phyloP scores from a whole-genome alignment of 2,329 filamentous ascomycete genomes.

The Cladosporium halotolerans region DNA sequence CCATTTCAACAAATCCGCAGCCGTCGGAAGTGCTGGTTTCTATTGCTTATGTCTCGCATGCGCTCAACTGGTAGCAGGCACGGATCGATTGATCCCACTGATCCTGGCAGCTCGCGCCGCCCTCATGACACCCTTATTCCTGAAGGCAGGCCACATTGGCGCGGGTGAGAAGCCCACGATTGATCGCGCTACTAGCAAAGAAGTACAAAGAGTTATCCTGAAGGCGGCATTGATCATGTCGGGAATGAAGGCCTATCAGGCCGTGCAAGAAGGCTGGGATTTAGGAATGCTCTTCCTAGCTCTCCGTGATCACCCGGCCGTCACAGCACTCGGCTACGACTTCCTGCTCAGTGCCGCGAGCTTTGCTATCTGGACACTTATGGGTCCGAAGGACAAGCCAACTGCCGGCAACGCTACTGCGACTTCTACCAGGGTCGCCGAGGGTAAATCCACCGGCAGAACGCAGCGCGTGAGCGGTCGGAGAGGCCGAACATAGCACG shows the following conservation, averaged over 20 bases:
- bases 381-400: not conserved
- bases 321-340: constrained; percentile 26
- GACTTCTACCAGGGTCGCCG: not conserved
- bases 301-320: constrained; percentile 27
- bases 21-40: constrained; percentile 4
- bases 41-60: constrained; percentile 17
- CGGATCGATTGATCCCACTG: constrained; percentile 16
- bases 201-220: constrained; percentile 5
- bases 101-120: constrained; percentile 22
- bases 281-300: constrained; percentile 7
- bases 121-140: constrained; percentile 18
- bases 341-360: constrained; percentile 20
- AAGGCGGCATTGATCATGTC: constrained; percentile 12
- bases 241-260: constrained; percentile 3
- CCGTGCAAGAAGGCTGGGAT: not conserved
- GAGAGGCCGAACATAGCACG: too few relatives aligned
- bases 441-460: too few relatives aligned
- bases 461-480: too few relatives aligned
- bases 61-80: constrained; percentile 11
- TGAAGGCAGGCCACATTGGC: constrained; percentile 1
- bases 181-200: constrained; percentile 8
- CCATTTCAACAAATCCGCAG: constrained; percentile 2
- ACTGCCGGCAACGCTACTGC: not conserved
- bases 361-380: constrained; percentile 15
- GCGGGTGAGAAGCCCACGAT: constrained; percentile 3